These are phyloP conservation scores for Syncephalastrum contaminatum DNA, from an alignment of 371 early-diverging fungal genomes.

Conservation along the genomic window DNA sequence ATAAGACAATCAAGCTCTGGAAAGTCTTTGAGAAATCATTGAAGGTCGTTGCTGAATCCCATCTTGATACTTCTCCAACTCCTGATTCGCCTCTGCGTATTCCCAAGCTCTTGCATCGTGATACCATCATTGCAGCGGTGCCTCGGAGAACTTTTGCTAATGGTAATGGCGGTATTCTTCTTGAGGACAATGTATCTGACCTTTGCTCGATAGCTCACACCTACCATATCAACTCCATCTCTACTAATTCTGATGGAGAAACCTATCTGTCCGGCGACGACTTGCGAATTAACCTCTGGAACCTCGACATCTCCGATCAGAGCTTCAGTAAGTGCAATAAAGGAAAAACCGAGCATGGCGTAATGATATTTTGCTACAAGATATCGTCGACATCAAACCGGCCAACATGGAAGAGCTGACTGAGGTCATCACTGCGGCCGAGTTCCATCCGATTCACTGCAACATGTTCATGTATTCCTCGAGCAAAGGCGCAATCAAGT, in stretches of 20 bases:
- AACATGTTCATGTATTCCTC: slow-evolving; percentile 98
- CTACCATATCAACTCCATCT: slow-evolving; percentile 99
- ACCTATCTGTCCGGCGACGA: slow-evolving; percentile 98
- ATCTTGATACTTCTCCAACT: slow-evolving; percentile 61
- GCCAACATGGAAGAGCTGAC: slow-evolving; percentile 98
- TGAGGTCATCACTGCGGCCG: slow-evolving; percentile 98
- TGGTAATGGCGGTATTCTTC: slow-evolving; percentile 21
- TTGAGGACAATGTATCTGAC: not conserved
- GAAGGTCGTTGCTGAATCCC: slow-evolving; percentile 89
- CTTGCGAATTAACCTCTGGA: slow-evolving; percentile 98
- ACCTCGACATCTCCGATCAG: slow-evolving; percentile 93
- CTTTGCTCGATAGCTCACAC: slow-evolving; percentile 75
- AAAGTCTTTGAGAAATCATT: slow-evolving; percentile 96
- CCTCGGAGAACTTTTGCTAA: slow-evolving; percentile 96
- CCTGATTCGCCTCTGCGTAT: slow-evolving; percentile 59
- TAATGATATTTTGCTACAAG: slow-evolving; percentile 32
- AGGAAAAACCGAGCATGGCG: not conserved
- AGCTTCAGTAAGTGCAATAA: slow-evolving; percentile 80
- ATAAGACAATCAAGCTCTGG: slow-evolving; percentile 99
- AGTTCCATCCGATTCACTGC: slow-evolving; percentile 96
- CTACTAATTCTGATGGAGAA: slow-evolving; percentile 96
- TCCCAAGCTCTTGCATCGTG: slow-evolving; percentile 89
- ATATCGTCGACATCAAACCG: slow-evolving; percentile 99
- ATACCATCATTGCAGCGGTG: slow-evolving; percentile 92
- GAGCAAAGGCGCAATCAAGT: slow-evolving; percentile 96